Base-by-base conservation (phyloP, 768 basidiomycete genomes). In the Albatrellus ellisii region DNA sequence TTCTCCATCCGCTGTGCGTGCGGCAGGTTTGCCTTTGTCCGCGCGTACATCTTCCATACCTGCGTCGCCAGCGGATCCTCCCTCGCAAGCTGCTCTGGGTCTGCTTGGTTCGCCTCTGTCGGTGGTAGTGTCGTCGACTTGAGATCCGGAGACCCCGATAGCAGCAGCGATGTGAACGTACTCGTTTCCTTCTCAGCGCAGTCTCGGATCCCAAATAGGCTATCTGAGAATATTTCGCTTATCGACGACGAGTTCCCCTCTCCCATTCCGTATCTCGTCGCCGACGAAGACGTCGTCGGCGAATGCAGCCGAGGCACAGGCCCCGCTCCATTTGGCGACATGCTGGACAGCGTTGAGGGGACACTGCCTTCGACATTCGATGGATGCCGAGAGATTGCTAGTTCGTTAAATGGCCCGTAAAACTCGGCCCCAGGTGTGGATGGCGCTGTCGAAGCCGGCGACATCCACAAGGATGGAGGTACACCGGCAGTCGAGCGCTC, bases 1-100 rank as follows among this genome's bases (percentile, higher is more conserved):
- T 97, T 98, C 65, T 98, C 95, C 88, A 99, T 91, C 55, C 92
- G 67, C 61, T 91, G 87, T 0, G 85, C 88, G 56, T 94, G 88
- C 24, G 92, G 90, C 43, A 94, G 62, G 25, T 70, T 73, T n/a
- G 82, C 84, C 62, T 90, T 91, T 35, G 83, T 85, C 46, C 85
- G 77, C 26, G 89, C 78, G 55, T 87, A 98, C 74, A 97, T 85
- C 65, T 81, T 89, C 94, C 94, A 98, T 24, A 98, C 85, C 62
- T 97, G 90, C 1, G 92, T 84, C 0, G 90, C 90, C 17, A 95
- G 68, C 6, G 91, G 92, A 57, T 95, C 92, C 39, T 90, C 82
- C 55, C 72, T 79, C 7, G 82, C 79, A 20, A 87, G 62, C 50
- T 66, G 65, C 54, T 75, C 79, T 7, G 78, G 75, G 55, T 83